These are phyloP conservation scores for Colletotrichum limetticola DNA, from an alignment of 2,329 filamentous ascomycete species.

Conservation along the genomic window DNA sequence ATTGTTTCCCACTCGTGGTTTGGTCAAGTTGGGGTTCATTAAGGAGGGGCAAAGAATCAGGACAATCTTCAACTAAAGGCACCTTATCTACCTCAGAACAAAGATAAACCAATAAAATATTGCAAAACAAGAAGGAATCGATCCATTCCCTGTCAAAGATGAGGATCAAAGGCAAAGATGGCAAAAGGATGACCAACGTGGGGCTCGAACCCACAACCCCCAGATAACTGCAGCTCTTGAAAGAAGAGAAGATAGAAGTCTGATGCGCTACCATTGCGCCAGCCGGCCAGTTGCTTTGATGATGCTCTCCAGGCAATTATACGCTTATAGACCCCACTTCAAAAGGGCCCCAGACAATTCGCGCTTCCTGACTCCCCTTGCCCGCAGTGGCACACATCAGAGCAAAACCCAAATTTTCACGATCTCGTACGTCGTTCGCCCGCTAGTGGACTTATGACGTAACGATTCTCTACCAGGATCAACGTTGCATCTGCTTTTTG, in stretches of 20 bases:
- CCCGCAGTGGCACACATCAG: not conserved
- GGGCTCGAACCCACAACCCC: constrained; percentile 34
- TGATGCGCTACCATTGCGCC: constrained; percentile 35
- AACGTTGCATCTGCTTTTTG: not conserved
- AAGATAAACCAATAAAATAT: too few species aligned
- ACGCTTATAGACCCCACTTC: fast-evolving
- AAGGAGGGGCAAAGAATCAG: too few species aligned
- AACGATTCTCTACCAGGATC: constrained; percentile 4
- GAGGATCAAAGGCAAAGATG: too few species aligned
- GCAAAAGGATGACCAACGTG: constrained; percentile 19
- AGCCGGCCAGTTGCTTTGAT: constrained; percentile 13
- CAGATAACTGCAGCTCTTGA: constrained; percentile 2
- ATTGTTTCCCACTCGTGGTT: too few species aligned
- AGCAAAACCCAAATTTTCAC: not conserved
- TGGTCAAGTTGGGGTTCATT: too few species aligned
- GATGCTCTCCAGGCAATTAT: fast-evolving
- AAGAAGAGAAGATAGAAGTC: not conserved
- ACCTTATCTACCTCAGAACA: too few species aligned
- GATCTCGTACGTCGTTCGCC: not conserved
- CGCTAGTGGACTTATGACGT: constrained; percentile 3
- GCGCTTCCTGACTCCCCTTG: not conserved
- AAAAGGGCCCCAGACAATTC: too few species aligned
- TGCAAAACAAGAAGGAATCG: too few species aligned
- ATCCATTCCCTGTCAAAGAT: too few species aligned
- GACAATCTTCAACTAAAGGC: too few species aligned